Evolutionary conservation across 306 rosid genomes (phyloP).

Genomic region (Castanopsis chinensis): DNA sequence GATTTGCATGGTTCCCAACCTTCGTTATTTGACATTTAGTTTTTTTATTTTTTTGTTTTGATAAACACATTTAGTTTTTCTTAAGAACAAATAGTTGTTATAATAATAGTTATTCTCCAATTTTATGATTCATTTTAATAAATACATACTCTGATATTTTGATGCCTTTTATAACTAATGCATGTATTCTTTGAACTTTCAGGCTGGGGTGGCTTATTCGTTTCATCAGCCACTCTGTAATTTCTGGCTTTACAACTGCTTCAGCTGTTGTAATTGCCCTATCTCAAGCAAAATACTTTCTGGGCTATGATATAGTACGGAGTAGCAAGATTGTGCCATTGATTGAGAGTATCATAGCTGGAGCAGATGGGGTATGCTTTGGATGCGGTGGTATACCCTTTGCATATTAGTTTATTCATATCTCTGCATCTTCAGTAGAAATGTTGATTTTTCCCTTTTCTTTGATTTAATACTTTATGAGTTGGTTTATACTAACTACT

Average conservation of each 20-base stretch:
- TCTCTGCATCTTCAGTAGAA: slow-evolving; percentile 6
- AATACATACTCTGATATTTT: not conserved
- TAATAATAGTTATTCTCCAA: too few relatives aligned
- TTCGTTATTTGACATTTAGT: not conserved
- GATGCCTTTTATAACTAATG: not conserved
- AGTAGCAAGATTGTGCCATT: slow-evolving; percentile 92
- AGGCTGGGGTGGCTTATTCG: slow-evolving; percentile 99
- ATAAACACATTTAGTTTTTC: not conserved
- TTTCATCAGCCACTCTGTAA: slow-evolving; percentile 96
- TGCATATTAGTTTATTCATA: slow-evolving; percentile 18
- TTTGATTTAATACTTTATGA: not conserved
- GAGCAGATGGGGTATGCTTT: slow-evolving; percentile 81
- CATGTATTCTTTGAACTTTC: slow-evolving; percentile 32
- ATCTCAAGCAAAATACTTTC: slow-evolving; percentile 88
- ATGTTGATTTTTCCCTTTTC: not conserved
- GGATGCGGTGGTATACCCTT: slow-evolving; percentile 27
- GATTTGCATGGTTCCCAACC: not conserved
- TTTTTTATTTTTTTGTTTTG: not conserved
- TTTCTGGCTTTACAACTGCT: slow-evolving; percentile 95
- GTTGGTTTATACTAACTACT: not conserved
- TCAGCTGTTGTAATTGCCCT: slow-evolving; percentile 95
- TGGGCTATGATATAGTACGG: slow-evolving; percentile 68
- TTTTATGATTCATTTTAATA: not conserved
- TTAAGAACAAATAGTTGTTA: not conserved
- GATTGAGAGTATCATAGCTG: slow-evolving; percentile 80